A percentile compares a stretch with the other conserved stretches of the same genome.
Conservation (phyloP, 768 basidiomycete genomes). For the Tremella fuciformis region DNA sequence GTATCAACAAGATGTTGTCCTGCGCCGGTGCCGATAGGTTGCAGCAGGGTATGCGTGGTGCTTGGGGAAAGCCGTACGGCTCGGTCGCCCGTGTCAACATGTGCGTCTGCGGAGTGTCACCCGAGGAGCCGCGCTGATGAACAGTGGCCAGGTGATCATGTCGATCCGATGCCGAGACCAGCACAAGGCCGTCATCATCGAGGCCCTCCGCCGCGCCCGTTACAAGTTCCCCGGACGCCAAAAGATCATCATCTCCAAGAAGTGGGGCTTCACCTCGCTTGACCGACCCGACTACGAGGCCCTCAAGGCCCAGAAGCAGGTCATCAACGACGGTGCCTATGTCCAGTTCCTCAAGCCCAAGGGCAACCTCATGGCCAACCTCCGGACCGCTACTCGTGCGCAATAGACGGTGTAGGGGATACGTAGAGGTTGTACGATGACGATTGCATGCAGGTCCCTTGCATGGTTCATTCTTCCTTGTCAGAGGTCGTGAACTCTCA, state of each 20-base stretch:
- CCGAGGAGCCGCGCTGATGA: conserved; percentile 39
- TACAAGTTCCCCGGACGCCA: conserved; percentile 66
- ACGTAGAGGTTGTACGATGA: too few relatives aligned
- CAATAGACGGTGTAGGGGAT: conserved; percentile 13
- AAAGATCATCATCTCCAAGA: conserved; percentile 60
- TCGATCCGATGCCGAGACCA: conserved; percentile 87
- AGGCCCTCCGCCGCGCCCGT: conserved; percentile 93
- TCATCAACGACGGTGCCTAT: conserved; percentile 91
- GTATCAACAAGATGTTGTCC: conserved; percentile 99
- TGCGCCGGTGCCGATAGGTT: conserved; percentile 92
- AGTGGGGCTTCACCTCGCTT: conserved; percentile 98
- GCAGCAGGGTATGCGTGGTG: conserved; percentile 84
- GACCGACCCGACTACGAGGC: conserved; percentile 81
- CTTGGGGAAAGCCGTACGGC: conserved; percentile 98
- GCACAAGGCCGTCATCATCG: conserved; percentile 84
- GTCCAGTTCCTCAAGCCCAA: conserved; percentile 82
- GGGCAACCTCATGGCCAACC: conserved; percentile 79
- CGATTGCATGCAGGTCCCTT: too few relatives aligned
- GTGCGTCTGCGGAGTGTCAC: conserved; percentile 21
- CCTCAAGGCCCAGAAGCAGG: conserved; percentile 85
- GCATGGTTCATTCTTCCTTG: too few relatives aligned
- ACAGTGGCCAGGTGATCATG: conserved; percentile 94
- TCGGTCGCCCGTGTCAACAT: conserved; percentile 58
- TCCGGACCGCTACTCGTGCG: conserved; percentile 61
- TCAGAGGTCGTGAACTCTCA: too few relatives aligned